Evolutionary conservation across 2,329 filamentous ascomycete species (phyloP), one percentile per base, ranked within the genome.

Genomic region (Fusarium sp.): DNA sequence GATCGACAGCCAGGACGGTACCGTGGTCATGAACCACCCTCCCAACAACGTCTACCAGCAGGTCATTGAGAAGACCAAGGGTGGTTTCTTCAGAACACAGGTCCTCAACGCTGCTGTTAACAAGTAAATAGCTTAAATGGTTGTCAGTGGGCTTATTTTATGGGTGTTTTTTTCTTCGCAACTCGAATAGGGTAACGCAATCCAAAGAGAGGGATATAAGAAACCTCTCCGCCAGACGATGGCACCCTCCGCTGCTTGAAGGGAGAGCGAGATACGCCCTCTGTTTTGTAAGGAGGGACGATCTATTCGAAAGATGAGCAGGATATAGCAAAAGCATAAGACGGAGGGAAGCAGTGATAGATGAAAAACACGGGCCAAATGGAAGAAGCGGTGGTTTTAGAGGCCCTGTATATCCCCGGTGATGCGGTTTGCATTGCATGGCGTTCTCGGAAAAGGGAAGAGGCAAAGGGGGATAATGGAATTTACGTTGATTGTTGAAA

Each of bases 11-110:
- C 94, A 98, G 86, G 93, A 97, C 84, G 96, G 96, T 79, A 98
- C 96, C 58, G 96, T 99, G 56, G 90, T 98, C 75, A 99, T 99
- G 95, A 98, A 99, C 86, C 96, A 99, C 84, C 96, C 95, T 54
- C 95, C 96, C 69, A 96, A 97, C 85, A 97, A 94, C 71, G 95
- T 99, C 74, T 98, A 99, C 84, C 95, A 98, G 85, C 95, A 99
- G 83, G 96, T 99, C 78, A 99, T 99, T 78, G 96, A 99, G 88
- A 90, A 94, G 84, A 99, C 96, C 64, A 98, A 98, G 90, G 96
- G 96, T 71, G 94, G 94, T 62, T 98, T 98, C 88, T 99, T 99
- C 89, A 87, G 96, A 79, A 99, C 96, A 71, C 96, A 98, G 81
- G 96, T 99, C 54, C 87, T 99, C 75, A 97, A 84, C 73, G 85